Conservation (phyloP, 257 asterid species). For the Scutellaria galericulata region DNA sequence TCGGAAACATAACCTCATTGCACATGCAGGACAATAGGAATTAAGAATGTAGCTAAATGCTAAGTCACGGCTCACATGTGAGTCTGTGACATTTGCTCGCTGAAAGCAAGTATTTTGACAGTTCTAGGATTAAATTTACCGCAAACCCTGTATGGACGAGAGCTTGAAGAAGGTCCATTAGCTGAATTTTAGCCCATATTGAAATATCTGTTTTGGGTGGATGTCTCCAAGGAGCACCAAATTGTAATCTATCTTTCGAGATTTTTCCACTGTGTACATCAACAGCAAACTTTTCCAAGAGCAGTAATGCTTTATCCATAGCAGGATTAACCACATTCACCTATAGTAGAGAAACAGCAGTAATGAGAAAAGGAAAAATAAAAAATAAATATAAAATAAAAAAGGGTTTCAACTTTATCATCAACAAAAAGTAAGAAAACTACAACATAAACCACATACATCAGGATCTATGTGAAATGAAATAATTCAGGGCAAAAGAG, state of each 20-base stretch:
- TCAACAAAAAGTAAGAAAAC: background rate
- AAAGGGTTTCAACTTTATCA: slow-evolving; percentile 16
- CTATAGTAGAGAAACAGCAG: slow-evolving; percentile 44
- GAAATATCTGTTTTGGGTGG: slow-evolving; percentile 57
- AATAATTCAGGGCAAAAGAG: slow-evolving; percentile 24
- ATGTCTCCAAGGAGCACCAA: slow-evolving; percentile 98
- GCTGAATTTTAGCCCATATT: slow-evolving; percentile 90
- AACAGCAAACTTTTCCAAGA: slow-evolving; percentile 70
- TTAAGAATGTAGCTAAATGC: slow-evolving; percentile 2
- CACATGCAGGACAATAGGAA: slow-evolving; percentile 27
- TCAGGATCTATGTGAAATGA: background rate
- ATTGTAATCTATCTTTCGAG: slow-evolving; percentile 64
- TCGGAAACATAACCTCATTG: slow-evolving; percentile 23
- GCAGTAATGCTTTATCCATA: slow-evolving; percentile 75
- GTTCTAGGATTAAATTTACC: slow-evolving; percentile 47
- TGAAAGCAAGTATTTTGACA: slow-evolving; percentile 26
- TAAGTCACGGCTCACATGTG: slow-evolving; percentile 17
- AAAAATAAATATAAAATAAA: background rate
- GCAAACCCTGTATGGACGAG: slow-evolving; percentile 81
- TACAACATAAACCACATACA: background rate
- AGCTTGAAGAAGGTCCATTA: slow-evolving; percentile 89
- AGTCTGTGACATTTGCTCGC: slow-evolving; percentile 13
- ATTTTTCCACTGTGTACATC: slow-evolving; percentile 75
- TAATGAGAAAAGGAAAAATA: slow-evolving; percentile 5
- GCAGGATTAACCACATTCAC: slow-evolving; percentile 93